Conservation (phyloP, 1,284 basidiomycete species). For the Pascua guehoae region DNA sequence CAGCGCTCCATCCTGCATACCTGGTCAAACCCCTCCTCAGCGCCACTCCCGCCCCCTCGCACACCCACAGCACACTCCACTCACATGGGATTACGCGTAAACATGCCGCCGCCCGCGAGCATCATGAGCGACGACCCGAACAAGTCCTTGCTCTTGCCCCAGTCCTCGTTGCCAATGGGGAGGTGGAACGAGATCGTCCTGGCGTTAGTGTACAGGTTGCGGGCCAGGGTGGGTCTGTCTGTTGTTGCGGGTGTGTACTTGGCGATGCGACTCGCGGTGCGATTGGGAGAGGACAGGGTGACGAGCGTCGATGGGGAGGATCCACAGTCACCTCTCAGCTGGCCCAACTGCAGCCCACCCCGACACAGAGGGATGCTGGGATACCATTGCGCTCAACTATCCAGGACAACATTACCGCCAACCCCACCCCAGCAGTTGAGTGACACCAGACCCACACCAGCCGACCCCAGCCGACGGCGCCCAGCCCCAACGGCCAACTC, state of each 20-base stretch:
- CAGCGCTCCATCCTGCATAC: too few species aligned
- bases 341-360: too few species aligned
- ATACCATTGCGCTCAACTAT: too few species aligned
- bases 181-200: slow-evolving; percentile 43
- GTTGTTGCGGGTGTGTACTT: too few species aligned
- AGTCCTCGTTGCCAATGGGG: slow-evolving; percentile 33
- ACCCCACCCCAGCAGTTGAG: too few species aligned
- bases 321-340: neutral
- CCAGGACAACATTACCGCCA: too few species aligned
- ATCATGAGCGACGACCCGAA: slow-evolving; percentile 39
- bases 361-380: too few species aligned
- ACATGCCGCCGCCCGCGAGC: slow-evolving; percentile 46
- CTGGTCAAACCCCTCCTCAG: too few species aligned
- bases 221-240: too few species aligned
- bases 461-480: too few species aligned
- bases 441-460: too few species aligned
- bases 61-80: slow-evolving; percentile 12
- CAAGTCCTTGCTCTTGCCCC: slow-evolving; percentile 39
- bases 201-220: slow-evolving; percentile 15
- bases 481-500: slow-evolving; percentile 9
- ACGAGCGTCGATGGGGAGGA: neutral
- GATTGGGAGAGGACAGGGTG: neutral
- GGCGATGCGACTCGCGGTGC: neutral
- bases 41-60: too few species aligned
- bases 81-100: slow-evolving; percentile 45